These are phyloP conservation scores for Gossypium gossypioides DNA, from an alignment of 441 rosid species.

Conservation along the genomic window DNA sequence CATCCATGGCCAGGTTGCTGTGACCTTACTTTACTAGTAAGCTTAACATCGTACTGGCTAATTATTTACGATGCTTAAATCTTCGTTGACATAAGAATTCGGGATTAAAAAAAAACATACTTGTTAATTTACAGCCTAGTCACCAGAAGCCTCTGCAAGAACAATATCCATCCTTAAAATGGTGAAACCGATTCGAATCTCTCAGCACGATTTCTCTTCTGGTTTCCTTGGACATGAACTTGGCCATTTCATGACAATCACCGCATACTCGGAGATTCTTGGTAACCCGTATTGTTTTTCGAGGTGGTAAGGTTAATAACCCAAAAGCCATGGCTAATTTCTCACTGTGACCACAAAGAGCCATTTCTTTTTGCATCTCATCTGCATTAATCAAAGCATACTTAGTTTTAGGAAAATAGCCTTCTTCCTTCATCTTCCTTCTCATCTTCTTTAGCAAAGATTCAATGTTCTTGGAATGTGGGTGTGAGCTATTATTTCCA, in stretches of 20 bases:
- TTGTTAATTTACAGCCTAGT: slow-evolving; percentile 12
- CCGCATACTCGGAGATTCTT: slow-evolving; percentile 54
- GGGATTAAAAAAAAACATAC: too few relatives aligned
- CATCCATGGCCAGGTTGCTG: neutral
- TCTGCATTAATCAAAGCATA: slow-evolving; percentile 46
- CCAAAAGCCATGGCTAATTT: slow-evolving; percentile 64
- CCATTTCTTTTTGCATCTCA: slow-evolving; percentile 45
- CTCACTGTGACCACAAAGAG: slow-evolving; percentile 66
- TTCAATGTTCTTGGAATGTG: slow-evolving; percentile 35
- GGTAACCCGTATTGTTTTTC: slow-evolving; percentile 41
- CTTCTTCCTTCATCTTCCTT: slow-evolving; percentile 46
- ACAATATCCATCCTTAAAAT: slow-evolving; percentile 54
- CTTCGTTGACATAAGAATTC: too few relatives aligned
- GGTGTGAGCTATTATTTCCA: slow-evolving; percentile 36
- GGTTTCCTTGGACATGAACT: slow-evolving; percentile 45
- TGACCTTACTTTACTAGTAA: neutral
- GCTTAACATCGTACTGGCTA: too few relatives aligned
- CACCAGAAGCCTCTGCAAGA: slow-evolving; percentile 79
- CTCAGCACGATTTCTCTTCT: slow-evolving; percentile 49
- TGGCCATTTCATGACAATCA: slow-evolving; percentile 69
- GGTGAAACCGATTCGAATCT: slow-evolving; percentile 63
- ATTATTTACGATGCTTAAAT: too few relatives aligned
- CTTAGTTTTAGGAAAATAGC: slow-evolving; percentile 30
- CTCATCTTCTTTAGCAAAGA: slow-evolving; percentile 34
- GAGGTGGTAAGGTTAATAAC: slow-evolving; percentile 42